Conservation (phyloP, 1,284 basidiomycete species). For the Ustilago hordei region DNA sequence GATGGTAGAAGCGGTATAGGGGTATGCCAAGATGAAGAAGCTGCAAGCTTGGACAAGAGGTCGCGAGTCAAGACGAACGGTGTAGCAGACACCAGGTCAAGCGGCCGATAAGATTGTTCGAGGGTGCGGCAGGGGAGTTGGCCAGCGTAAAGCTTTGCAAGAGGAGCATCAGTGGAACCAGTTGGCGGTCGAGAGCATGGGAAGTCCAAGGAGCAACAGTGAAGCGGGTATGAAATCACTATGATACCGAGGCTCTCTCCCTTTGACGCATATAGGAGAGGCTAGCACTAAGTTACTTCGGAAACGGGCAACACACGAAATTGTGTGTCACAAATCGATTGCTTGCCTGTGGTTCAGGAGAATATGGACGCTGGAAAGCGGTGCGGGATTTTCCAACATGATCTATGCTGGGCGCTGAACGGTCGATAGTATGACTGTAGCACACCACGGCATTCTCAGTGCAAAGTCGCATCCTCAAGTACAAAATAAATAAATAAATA, state of each 20-base stretch:
- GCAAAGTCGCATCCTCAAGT: neutral
- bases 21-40: neutral
- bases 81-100: slow-evolving; percentile 4
- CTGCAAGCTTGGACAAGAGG: no score
- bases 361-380: neutral
- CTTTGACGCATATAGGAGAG: neutral
- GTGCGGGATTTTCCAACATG: neutral
- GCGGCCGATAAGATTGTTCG: slow-evolving; percentile 4
- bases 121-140: neutral
- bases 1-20: neutral
- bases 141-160: neutral
- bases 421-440: neutral
- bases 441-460: neutral
- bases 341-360: neutral
- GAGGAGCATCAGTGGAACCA: neutral
- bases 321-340: slow-evolving; percentile 7
- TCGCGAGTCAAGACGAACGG: neutral
- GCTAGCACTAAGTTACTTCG: neutral
- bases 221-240: neutral
- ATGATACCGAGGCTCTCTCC: neutral
- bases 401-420: neutral
- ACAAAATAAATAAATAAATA: no score
- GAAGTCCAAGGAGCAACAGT: neutral
- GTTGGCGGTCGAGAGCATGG: neutral
- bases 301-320: neutral